Evolutionary conservation across 2,329 filamentous ascomycete genomes (phyloP), one percentile per base, ranked within the genome.

Genomic region (Davidsoniella virescens): DNA sequence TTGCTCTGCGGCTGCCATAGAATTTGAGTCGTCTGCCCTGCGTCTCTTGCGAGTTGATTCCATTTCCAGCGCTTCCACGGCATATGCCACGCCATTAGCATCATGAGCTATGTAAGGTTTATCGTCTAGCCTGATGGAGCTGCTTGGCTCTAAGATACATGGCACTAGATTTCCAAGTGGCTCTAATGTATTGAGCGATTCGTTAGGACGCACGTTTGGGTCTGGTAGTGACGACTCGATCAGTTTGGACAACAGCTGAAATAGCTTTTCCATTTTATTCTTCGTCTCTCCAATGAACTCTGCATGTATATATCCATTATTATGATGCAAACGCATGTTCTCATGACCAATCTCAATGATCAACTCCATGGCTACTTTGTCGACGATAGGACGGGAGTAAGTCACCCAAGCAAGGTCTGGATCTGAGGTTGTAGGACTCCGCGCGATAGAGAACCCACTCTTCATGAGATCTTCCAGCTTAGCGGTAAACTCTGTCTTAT

Each of bases 401-500:
- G 78, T 77, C 25, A 94, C 78, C 70, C 76, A 84, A 14, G 62
- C 59, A 26, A 65, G 50, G 29, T 63, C 58, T 3, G 57, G 57
- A 39, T 63, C 63, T 14, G 52, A 53, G 10, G 51, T 9, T 26
- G 12, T 53, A 54, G 25, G 54, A 56, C 47, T 83, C 79, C 7
- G 65, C 63, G 1, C 67, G 67, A 92, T 74, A 14, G 78, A 77
- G 44, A 95, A 70, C 12, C 90, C 90, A 2, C 84, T 87, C 58
- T 90, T 88, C 33, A 90, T 78, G n/a, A 96, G 76, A 59, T 95
- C 88, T 59, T 92, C 82, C 2, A 96, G 65, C 0, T 85, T 75
- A 29, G 96, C 70, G 4, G 78, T 66, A 16, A 96, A 94, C 65
- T 96, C 88, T 3, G 76, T 71, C 45, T 75, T 75, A 14, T 73